Evolutionary conservation across 495 filamentous ascomycete genomes (phyloP).

Genomic region (Friedmanniomyces simplex): DNA sequence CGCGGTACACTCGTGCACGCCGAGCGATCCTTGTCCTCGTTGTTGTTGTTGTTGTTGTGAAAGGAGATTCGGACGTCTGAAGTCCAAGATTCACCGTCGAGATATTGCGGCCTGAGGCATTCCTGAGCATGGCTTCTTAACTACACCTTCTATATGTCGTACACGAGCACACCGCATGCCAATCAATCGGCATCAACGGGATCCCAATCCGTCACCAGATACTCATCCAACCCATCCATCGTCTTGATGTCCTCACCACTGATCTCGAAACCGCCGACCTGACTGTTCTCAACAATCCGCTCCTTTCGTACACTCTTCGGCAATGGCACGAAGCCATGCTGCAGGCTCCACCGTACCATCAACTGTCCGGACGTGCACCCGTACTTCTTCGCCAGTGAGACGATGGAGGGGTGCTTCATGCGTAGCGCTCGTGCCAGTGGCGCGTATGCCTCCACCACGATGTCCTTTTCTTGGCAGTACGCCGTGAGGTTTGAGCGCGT

Average conservation of each 20-base stretch:
- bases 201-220: constrained; percentile 42
- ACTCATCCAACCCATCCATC: constrained; percentile 59
- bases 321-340: constrained; percentile 62
- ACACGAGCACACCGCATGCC: neutral
- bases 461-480: constrained; percentile 43
- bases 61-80: no score
- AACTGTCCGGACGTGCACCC: constrained; percentile 50
- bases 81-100: no score
- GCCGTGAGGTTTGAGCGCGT: constrained; percentile 46
- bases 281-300: constrained; percentile 53
- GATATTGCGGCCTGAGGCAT: no score
- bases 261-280: constrained; percentile 58
- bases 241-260: constrained; percentile 49
- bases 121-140: neutral
- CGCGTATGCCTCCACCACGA: constrained; percentile 55
- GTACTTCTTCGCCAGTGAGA: constrained; percentile 46
- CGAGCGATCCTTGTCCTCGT: no score
- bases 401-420: constrained; percentile 44
- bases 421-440: constrained; percentile 49
- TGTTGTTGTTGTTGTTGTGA: no score
- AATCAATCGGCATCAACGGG: constrained; percentile 9
- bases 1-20: no score
- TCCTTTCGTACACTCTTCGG: constrained; percentile 60
- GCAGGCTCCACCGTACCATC: constrained; percentile 56
- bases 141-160: neutral